Percentiles rank a stretch among this genome's conserved stretches.
phyloP scores from a whole-genome alignment of 441 rosid genomes.

The Pelargonium australe region DNA sequence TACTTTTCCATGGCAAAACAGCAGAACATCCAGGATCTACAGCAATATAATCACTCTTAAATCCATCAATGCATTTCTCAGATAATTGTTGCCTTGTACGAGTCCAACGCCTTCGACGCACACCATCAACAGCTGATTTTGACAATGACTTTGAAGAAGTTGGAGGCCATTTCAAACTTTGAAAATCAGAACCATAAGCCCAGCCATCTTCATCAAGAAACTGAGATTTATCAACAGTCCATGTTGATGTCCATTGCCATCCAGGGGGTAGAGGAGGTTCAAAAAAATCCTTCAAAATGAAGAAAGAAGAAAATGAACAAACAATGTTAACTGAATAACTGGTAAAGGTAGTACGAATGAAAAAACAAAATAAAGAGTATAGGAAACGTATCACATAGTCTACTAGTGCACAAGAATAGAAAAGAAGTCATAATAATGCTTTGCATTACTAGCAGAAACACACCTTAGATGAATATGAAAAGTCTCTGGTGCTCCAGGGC shows the following conservation, averaged over 20 bases:
- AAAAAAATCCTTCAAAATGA: slow-evolving; percentile 47
- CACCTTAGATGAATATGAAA: slow-evolving; percentile 56
- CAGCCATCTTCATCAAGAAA: slow-evolving; percentile 59
- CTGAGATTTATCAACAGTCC: slow-evolving; percentile 55
- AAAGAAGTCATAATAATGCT: neutral
- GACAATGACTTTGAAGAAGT: slow-evolving; percentile 28
- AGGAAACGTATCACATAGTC: neutral
- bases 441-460: neutral
- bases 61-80: slow-evolving; percentile 21
- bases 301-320: slow-evolving; percentile 11
- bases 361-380: neutral
- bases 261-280: slow-evolving; percentile 56
- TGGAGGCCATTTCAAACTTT: slow-evolving; percentile 56
- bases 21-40: slow-evolving; percentile 66
- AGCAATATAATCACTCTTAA: slow-evolving; percentile 28
- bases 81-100: slow-evolving; percentile 39
- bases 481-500: slow-evolving; percentile 57
- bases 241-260: slow-evolving; percentile 61
- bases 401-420: neutral
- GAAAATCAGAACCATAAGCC: slow-evolving; percentile 57
- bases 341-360: too few relatives aligned
- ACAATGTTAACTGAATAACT: too few relatives aligned
- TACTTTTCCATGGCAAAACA: slow-evolving; percentile 85
- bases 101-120: slow-evolving; percentile 64
- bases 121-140: slow-evolving; percentile 39